Evolutionary conservation across 169 alveolate species (phyloP).

Genomic region (Plasmodium gonderi): DNA sequence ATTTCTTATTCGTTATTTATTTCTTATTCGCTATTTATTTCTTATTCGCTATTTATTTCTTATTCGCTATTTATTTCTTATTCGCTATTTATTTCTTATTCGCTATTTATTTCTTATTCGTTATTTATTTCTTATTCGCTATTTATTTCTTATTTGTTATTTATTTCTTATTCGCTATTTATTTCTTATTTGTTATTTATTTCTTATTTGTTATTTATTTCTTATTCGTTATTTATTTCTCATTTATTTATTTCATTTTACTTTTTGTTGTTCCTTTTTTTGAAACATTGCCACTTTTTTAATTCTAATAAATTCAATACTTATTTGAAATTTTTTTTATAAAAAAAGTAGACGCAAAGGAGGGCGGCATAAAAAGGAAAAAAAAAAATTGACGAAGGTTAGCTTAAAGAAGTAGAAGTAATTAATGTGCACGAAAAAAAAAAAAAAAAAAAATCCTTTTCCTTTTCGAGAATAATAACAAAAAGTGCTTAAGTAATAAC

Average conservation of each 20-base stretch:
- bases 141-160: background rate
- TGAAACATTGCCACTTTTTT: background rate
- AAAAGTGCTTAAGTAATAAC: too few species aligned
- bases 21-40: background rate
- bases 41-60: background rate
- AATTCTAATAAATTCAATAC: background rate
- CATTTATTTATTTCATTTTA: background rate
- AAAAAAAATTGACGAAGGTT: conserved; percentile 7
- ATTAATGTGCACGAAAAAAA: background rate
- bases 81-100: background rate
- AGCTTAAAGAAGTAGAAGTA: background rate
- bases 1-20: background rate
- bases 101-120: background rate
- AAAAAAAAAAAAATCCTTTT: background rate
- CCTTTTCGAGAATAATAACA: background rate
- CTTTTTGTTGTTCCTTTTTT: background rate
- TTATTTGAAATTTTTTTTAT: background rate
- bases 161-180: background rate
- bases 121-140: background rate
- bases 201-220: background rate
- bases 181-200: background rate
- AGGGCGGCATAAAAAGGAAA: background rate
- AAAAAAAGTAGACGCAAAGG: background rate
- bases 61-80: background rate
- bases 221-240: background rate